Base-by-base conservation (phyloP, 129 eudicot genomes). In the Flaveria ramosissima region DNA sequence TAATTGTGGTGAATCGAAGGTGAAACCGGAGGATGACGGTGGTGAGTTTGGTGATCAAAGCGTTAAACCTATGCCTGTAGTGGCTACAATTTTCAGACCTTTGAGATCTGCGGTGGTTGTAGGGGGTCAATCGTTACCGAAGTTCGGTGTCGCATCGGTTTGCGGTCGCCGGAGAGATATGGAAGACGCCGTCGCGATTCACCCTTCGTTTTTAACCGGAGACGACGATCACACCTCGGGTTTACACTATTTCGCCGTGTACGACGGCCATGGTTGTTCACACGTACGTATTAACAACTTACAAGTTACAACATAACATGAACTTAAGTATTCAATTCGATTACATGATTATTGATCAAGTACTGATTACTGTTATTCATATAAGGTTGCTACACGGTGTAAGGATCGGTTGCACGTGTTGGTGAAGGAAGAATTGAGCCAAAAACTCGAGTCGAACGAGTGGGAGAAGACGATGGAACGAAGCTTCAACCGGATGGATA, bases 241-340 rank as follows among this genome's bases (percentile, higher is more conserved):
- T 16, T 47, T 87, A 57, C 96, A 92, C 76, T 92, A 80, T 73
- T 92, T 78, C 72, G 96, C 83, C 10, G 97, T 92, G 8, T 92
- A 87, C 57, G 97, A 92, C 46, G 97, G 97, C 55, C 97, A 92
- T 53, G 97, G 97, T 13, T 89, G 97, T 74, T 92, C 97, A 73
- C 97, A 89, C 26, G 97, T 89, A 73, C 9, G 90, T 81, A 59
- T 13, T 30, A 67, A 4, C 36, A 0, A 30, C 6, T n/a, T n/a
- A n/a, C n/a, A n/a, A n/a, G n/a, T 1, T 3, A 30, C 36, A 3
- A 30, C 6, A 36, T 36, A 36, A 36, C 41, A 36, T 36, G 1
- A 36, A 36, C 1, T 36, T 27, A 27, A 36, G 41, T 36, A 5
- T 36, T 36, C 41, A 36, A 7, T 36, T 36, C 1, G 41, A 36